Base-by-base conservation (phyloP, 1,284 basidiomycete species). In the Cystobasidium slooffiae region DNA sequence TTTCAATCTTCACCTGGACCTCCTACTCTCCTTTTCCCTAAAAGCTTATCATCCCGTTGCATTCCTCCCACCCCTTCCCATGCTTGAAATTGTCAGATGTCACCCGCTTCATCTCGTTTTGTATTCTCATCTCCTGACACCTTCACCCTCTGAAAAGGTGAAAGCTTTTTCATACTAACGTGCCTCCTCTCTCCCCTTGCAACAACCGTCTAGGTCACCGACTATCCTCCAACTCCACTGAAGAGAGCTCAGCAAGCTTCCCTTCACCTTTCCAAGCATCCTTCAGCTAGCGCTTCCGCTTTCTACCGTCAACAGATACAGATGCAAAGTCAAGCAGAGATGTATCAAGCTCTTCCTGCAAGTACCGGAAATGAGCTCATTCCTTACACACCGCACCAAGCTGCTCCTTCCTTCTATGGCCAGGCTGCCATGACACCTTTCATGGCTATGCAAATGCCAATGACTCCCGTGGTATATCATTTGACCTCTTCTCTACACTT, bases 191-290 rank as follows among this genome's bases (percentile, higher is more conserved):
- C 24, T 1, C 18, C 24, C 58, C 14, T 16, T 39, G 1, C 8
- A 39, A n/a, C 14, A 16, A 61, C 4, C 4, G 9, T 53, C 14
- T 47, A 73, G 70, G 70, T 73, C 43, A 73, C 70, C 39, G 70
- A 73, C 63, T 73, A 73, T 44, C 62, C 70, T 46, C 70, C 70
- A 20, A 56, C 70, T 12, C 49, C 58, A 7, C 44, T 49, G 22
- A 73, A 73, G 52, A 49, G 70, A n/a, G 70, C 55, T n/a, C 70
- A 73, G 31, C 70, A 73, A 66, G 70, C 70, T 39, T 65, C 62
- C 20, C 62, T 65, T 20, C 70, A 73, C 49, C 49, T 73, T 51
- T 47, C 31, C 10, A 65, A 66, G 52, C 62, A 73, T 51, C 70
- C 63, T 5, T 39, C 43, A 16, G 63, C 62, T n/a, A 59, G 70